Percentiles rank a stretch among this genome's conserved stretches.
Conservation (phyloP, 2,329 filamentous ascomycete genomes). For the Ophiostoma tasmaniense region DNA sequence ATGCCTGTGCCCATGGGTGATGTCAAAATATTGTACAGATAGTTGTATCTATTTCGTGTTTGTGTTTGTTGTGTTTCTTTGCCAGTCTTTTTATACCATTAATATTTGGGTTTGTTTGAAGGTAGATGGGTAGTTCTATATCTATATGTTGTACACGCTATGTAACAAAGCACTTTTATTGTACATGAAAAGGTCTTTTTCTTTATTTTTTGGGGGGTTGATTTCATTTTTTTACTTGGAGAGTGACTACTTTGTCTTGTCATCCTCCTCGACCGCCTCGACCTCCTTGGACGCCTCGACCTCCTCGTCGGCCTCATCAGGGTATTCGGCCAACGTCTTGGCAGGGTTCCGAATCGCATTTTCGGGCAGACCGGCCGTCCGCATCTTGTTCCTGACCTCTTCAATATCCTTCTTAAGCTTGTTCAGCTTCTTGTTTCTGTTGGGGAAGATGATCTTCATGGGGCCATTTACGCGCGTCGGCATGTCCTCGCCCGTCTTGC, state of each 20-base stretch:
- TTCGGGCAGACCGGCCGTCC: neutral
- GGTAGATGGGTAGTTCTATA: conserved; percentile 1
- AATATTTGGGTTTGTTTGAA: neutral
- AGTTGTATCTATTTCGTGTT: too few relatives aligned
- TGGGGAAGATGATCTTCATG: conserved; percentile 20
- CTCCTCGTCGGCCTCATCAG: conserved; percentile 5
- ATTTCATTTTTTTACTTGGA: neutral
- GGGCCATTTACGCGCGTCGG: neutral
- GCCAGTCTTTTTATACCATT: neutral
- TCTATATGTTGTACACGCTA: conserved; percentile 1
- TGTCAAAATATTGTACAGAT: conserved; percentile 46
- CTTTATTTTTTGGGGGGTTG: neutral
- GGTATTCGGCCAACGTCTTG: neutral
- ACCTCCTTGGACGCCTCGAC: too few relatives aligned
- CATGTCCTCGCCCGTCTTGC: neutral
- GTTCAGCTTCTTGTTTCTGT: conserved; percentile 1
- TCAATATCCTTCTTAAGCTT: conserved; percentile 22
- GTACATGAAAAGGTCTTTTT: neutral
- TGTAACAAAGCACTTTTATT: conserved; percentile 6
- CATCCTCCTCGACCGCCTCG: conserved; percentile 9
- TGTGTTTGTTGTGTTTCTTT: neutral
- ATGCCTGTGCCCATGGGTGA: conserved; percentile 46
- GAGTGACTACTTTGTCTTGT: neutral
- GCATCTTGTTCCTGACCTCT: neutral
- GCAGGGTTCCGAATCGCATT: neutral